These are phyloP conservation scores for Craterostigma plantagineum DNA, from an alignment of 257 asterid species.

Conservation along the genomic window DNA sequence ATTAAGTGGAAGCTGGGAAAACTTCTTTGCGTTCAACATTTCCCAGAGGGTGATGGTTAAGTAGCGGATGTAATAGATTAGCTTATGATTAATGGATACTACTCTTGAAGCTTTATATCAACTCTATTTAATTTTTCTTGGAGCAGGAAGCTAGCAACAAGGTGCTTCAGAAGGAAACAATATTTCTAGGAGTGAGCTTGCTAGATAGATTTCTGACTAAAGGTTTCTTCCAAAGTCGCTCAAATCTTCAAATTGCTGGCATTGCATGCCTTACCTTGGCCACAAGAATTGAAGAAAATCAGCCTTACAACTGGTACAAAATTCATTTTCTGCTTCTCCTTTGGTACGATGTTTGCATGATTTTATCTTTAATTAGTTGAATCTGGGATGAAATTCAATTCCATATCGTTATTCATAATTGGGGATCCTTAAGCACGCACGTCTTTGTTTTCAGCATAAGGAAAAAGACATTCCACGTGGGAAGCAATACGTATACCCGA, in stretches of 20 bases:
- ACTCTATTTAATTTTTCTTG: constrained; percentile 3
- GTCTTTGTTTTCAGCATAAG: constrained; percentile 27
- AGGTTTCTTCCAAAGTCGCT: constrained; percentile 59
- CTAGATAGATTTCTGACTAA: constrained; percentile 69
- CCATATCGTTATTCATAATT: no score
- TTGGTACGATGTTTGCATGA: background rate
- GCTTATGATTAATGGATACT: background rate
- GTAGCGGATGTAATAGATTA: background rate
- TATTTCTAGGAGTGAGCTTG: constrained; percentile 74
- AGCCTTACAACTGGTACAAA: constrained; percentile 64
- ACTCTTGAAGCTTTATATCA: background rate
- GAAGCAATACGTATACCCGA: constrained; percentile 39
- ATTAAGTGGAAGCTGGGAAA: background rate
- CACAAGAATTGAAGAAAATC: constrained; percentile 91
- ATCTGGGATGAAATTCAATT: no score
- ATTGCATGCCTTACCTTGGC: constrained; percentile 91
- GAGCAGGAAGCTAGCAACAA: constrained; percentile 51
- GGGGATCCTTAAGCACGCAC: constrained; percentile 9
- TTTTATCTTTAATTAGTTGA: background rate
- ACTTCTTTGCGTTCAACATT: no score
- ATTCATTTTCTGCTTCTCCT: background rate
- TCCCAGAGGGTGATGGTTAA: no score
- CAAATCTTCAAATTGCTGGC: constrained; percentile 73
- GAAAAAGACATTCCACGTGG: constrained; percentile 39
- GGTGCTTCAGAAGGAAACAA: constrained; percentile 74